Evolutionary conservation across 129 eudicot genomes (phyloP), one percentile per base, ranked within the genome.

Genomic region (Helianthus tuberosus): DNA sequence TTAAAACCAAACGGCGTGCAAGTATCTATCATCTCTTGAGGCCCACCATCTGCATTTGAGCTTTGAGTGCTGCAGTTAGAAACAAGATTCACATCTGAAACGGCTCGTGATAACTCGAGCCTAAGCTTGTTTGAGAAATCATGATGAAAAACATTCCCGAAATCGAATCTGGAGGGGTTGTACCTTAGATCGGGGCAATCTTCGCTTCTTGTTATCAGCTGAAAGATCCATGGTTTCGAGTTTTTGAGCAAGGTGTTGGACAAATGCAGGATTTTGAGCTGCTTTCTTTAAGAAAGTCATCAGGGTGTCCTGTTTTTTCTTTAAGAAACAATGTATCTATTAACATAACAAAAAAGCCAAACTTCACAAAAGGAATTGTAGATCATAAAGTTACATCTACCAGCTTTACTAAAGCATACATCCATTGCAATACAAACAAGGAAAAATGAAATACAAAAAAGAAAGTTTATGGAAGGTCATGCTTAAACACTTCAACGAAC

Each of bases 161-260:
- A 74, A 72, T 91, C 96, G 5, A 89, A 79, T 70, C 77, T 89
- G 29, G 89, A 81, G 52, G 82, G 77, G 83, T 89, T 86, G 12
- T 81, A 82, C 66, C 84, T 74, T 82, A 38, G 73, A 39, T n/a
- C 55, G 49, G 50, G 97, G 93, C 76, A 91, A 71, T 57, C 96
- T 83, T 83, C 98, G 71, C 77, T 85, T 89, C 81, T 92, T 89
- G 51, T 84, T 89, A 60, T 85, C 84, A 17, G 90, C 90, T 11
- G 94, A 77, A 38, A 87, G 69, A 82, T 89, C 98, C 81, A 87
- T 82, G 29, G 96, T 86, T 68, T 92, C 98, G 11, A 92, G 88
- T 66, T 87, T 89, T 52, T 68, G 85, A 49, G 86, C 84, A 20
- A 92, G 88, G 63, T 66, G 91, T 23, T 89, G 94, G 1, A 87